Evolutionary conservation across 495 filamentous ascomycete species (phyloP), one percentile per base, ranked within the genome.

Genomic region (Poronia punctata): DNA sequence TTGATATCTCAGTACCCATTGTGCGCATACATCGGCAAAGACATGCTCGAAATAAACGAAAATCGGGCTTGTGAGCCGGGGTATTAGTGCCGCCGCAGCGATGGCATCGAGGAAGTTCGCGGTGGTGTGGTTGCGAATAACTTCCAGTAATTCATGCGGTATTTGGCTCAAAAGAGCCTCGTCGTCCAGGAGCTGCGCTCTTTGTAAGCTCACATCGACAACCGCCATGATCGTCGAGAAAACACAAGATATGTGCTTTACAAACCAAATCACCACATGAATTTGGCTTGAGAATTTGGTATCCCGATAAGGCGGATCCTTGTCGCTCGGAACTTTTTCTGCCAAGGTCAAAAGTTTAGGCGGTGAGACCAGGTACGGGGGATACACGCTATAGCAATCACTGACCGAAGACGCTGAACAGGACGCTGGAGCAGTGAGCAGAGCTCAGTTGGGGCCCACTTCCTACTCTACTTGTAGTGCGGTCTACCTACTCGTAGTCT

Each of bases 11-110:
- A 68, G 56, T 27, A 84, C 61, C 84, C 87, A 92, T 66, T 80
- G 68, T 45, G 86, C 79, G 60, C 82, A 86, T 31, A 88, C 61
- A 56, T 96, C 87, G 46, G 86, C 76, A 50, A 90, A 83, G 33
- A 86, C 58, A 34, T 65, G 63, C 60, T 85, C 75, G 56, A 86
- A 85, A 43, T 78, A 66, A 44, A 68, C 64, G 52, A 89, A 89
- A 52, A 95, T 67, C 12, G 59, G 59, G 45, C 83, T 70, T 38
- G 86, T 88, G 46, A 72, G 66, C 38, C 66, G 57, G 32, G 84
- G 68, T 45, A 79, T 65, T 45, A 90, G 70, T 19, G 87, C 79
- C 40, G 78, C 72, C 42, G 64, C 61, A 39, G 84, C 72, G 55
- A 94, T 66, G 40, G 75, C 71, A 57, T 84, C 76, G 37, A 92